phyloP scores from a whole-genome alignment of 352 stramenopile genomes.

The Pythium scleroteichum region DNA sequence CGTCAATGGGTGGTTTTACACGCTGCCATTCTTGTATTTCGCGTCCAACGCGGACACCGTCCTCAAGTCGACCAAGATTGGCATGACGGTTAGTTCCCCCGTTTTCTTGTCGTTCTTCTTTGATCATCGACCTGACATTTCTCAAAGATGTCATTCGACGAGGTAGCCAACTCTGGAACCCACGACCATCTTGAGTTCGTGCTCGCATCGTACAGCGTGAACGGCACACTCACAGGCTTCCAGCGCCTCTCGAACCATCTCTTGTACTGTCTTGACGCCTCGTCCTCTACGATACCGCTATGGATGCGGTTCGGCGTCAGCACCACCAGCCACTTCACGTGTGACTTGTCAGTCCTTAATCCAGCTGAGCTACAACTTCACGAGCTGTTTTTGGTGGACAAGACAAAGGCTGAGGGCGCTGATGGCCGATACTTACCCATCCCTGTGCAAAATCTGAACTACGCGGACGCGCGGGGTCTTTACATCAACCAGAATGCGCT shows the following conservation, averaged over 20 bases:
- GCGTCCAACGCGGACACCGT: conserved; percentile 53
- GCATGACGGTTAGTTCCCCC: conserved; percentile 63
- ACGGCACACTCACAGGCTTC: conserved; percentile 86
- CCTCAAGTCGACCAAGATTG: conserved; percentile 60
- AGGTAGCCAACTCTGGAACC: conserved; percentile 40
- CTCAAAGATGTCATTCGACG: conserved; percentile 80
- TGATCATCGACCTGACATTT: neutral
- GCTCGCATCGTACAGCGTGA: conserved; percentile 85
- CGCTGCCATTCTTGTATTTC: conserved; percentile 92
- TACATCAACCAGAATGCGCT: conserved; percentile 79
- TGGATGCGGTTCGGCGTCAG: conserved; percentile 87
- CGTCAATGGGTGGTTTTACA: conserved; percentile 66
- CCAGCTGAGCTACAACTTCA: conserved; percentile 67
- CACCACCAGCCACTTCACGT: conserved; percentile 56
- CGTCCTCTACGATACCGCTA: conserved; percentile 29
- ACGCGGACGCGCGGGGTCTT: conserved; percentile 59
- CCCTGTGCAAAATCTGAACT: conserved; percentile 87
- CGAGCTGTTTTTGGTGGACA: conserved; percentile 91
- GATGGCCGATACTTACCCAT: conserved; percentile 76
- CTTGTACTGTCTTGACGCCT: conserved; percentile 65
- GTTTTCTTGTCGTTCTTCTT: no score
- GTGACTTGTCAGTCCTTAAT: conserved; percentile 59
- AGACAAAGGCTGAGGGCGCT: conserved; percentile 46
- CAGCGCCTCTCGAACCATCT: conserved; percentile 75
- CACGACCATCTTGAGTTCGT: conserved; percentile 81